Conservation (phyloP, 2,329 filamentous ascomycete genomes). For the Pseudogymnoascus sp. region DNA sequence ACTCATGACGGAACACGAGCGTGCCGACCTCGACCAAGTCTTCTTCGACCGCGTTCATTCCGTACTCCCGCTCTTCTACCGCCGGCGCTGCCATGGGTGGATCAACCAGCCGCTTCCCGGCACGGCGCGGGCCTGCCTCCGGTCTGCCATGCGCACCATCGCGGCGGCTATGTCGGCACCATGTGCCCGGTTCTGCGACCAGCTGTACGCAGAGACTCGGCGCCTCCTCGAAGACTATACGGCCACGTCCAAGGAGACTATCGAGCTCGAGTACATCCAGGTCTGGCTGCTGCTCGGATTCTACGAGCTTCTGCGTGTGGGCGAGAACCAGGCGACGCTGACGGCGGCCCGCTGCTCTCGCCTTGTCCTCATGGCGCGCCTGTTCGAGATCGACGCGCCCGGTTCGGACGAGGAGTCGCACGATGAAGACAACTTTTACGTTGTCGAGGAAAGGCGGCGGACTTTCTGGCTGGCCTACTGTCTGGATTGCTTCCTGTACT, state of each 20-base stretch:
- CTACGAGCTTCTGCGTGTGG: slow-evolving; percentile 31
- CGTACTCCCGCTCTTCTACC: too few species aligned
- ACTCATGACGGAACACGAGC: too few species aligned
- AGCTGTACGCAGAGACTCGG: neutral
- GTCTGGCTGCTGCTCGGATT: slow-evolving; percentile 31
- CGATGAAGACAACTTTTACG: neutral
- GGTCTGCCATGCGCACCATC: slow-evolving; percentile 32
- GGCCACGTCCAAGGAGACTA: slow-evolving; percentile 10
- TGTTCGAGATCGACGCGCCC: slow-evolving; percentile 31
- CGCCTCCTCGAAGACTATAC: neutral
- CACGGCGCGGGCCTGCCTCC: slow-evolving; percentile 9
- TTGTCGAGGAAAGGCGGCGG: slow-evolving; percentile 30
- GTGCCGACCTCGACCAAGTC: too few species aligned
- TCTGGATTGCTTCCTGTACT: slow-evolving; percentile 31
- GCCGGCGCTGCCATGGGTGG: too few species aligned
- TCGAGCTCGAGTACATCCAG: slow-evolving; percentile 28
- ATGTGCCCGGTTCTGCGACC: slow-evolving; percentile 17
- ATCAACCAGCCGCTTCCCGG: too few species aligned
- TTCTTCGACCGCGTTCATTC: too few species aligned
- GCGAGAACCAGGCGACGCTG: slow-evolving; percentile 30
- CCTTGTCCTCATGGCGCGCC: slow-evolving; percentile 30
- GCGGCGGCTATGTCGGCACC: slow-evolving; percentile 30
- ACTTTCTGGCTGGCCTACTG: slow-evolving; percentile 35
- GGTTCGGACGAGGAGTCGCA: slow-evolving; percentile 14
- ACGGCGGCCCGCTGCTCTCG: slow-evolving; percentile 32